phyloP scores from a whole-genome alignment of 2,329 filamentous ascomycete species.

The Paecilomyces formosus region DNA sequence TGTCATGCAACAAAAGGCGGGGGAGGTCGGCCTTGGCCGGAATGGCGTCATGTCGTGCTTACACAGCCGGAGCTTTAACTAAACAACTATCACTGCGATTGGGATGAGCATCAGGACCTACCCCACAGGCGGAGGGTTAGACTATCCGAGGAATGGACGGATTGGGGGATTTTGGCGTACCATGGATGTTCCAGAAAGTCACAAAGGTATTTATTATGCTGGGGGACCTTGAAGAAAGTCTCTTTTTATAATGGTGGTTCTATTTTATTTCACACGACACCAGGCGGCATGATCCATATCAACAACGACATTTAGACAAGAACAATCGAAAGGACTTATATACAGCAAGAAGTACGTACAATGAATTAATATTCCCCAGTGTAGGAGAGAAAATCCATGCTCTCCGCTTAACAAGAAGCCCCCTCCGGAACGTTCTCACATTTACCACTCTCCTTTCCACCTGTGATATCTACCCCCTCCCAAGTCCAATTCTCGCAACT shows the following conservation, averaged over 20 bases:
- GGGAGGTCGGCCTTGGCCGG: too few relatives aligned
- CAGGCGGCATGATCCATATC: too few relatives aligned
- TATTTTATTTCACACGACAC: too few relatives aligned
- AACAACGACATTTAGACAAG: too few relatives aligned
- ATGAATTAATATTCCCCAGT: too few relatives aligned
- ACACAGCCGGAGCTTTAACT: neutral
- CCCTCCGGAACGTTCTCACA: constrained; percentile 37
- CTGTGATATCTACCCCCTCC: constrained; percentile 43
- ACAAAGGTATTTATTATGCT: neutral
- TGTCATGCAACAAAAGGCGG: neutral
- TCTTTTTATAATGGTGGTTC: too few relatives aligned
- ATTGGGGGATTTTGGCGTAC: neutral
- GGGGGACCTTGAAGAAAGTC: neutral
- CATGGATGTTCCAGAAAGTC: neutral
- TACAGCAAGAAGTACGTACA: too few relatives aligned
- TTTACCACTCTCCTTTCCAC: constrained; percentile 39
- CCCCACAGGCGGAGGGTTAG: neutral
- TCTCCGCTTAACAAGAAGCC: constrained; percentile 21
- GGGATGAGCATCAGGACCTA: neutral
- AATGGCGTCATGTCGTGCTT: neutral
- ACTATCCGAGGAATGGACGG: neutral
- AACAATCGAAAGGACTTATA: too few relatives aligned
- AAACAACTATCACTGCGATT: too few relatives aligned
- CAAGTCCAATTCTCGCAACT: constrained; percentile 50
- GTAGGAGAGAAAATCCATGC: neutral